Conservation (phyloP, 2,329 filamentous ascomycete species). For the Aspergillus sp. region DNA sequence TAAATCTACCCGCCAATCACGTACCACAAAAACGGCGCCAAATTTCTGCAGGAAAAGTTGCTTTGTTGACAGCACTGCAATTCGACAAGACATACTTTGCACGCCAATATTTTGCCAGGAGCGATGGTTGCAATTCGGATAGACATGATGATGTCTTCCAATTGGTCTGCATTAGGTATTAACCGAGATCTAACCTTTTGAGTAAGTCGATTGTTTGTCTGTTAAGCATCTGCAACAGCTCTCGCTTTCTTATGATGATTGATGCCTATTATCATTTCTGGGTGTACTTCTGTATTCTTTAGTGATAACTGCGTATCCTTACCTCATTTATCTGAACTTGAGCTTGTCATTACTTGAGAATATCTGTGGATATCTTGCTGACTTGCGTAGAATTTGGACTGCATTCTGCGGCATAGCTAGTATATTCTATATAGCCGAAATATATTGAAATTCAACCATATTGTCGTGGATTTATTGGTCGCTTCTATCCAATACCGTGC, state of each 20-base stretch:
- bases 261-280: slow-evolving; percentile 38
- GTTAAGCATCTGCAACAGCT: background rate
- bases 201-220: slow-evolving; percentile 10
- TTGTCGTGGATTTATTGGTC: background rate
- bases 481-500: background rate
- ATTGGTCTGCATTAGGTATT: background rate
- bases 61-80: slow-evolving; percentile 3
- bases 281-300: slow-evolving; percentile 28
- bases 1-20: slow-evolving; percentile 22
- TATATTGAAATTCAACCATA: background rate
- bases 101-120: too few species aligned
- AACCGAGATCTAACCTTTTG: background rate
- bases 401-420: background rate
- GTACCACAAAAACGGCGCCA: slow-evolving; percentile 21
- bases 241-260: slow-evolving; percentile 28
- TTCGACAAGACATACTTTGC: background rate
- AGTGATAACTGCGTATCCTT: slow-evolving; percentile 31
- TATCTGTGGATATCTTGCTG: slow-evolving; percentile 1
- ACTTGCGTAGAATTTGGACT: background rate
- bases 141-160: background rate
- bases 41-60: slow-evolving; percentile 6
- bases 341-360: background rate
- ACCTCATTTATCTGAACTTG: slow-evolving; percentile 21
- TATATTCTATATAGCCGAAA: background rate
- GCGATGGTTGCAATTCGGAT: background rate